These are phyloP conservation scores for Tetradesmus obliquus DNA, from an alignment of 139 green algal species.

Conservation along the genomic window DNA sequence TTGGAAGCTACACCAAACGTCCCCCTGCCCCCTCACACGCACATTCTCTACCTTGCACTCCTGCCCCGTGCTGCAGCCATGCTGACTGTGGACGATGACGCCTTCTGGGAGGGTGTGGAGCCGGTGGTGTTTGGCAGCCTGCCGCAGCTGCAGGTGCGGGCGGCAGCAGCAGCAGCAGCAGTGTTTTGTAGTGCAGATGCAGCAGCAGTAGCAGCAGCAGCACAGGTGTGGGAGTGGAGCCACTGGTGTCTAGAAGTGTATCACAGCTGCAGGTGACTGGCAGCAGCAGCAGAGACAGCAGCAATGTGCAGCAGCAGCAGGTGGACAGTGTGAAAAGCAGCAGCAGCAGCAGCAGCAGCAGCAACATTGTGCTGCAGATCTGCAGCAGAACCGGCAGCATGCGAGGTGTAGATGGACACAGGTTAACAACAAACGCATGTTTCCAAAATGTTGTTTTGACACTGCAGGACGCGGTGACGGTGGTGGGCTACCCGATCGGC, in stretches of 20 bases:
- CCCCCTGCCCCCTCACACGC: too few relatives aligned
- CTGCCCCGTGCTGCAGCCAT: conserved; percentile 56
- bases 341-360: not conserved
- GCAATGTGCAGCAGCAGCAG: not conserved
- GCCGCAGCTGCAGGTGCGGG: conserved; percentile 81
- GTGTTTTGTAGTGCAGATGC: not conserved
- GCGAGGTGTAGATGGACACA: too few relatives aligned
- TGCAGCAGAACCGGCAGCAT: too few relatives aligned
- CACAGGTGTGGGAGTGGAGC: not conserved
- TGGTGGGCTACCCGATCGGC: conserved; percentile 86
- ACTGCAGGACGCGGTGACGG: conserved; percentile 83
- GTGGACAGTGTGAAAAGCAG: too few relatives aligned
- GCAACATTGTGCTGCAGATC: too few relatives aligned
- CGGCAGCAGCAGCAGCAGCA: not conserved
- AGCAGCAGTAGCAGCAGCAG: not conserved
- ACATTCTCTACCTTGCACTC: not conserved
- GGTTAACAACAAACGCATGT: too few relatives aligned
- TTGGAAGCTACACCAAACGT: not conserved
- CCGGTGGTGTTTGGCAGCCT: conserved; percentile 87
- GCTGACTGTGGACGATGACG: conserved; percentile 92
- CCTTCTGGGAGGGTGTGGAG: conserved; percentile 85
- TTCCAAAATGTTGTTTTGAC: too few relatives aligned
- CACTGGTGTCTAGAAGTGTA: not conserved
- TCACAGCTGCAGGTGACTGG: too few relatives aligned
- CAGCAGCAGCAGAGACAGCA: too few relatives aligned